A percentile compares a stretch with the other conserved stretches of the same genome.
Evolutionary conservation across 2,329 filamentous ascomycete genomes (phyloP).

Genomic region (Sporothrix luriei): DNA sequence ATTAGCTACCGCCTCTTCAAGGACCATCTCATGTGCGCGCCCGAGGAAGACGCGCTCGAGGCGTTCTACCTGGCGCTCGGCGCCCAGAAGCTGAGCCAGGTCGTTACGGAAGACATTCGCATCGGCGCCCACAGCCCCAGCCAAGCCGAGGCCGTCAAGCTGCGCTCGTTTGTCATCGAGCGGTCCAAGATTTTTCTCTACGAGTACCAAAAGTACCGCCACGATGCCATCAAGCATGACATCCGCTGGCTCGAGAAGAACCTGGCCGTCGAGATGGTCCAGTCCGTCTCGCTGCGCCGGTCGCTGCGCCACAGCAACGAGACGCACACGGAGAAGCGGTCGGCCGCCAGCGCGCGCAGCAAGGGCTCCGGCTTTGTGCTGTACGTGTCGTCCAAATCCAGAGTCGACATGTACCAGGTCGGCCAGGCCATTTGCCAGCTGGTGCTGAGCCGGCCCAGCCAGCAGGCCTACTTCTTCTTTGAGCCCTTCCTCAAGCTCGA

Average conservation of each 20-base stretch:
- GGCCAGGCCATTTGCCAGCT: conserved; percentile 83
- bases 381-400: conserved; percentile 71
- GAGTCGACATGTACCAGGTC: conserved; percentile 82
- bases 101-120: conserved; percentile 76
- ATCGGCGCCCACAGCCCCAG: conserved; percentile 69
- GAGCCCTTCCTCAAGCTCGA: conserved; percentile 89
- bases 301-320: conserved; percentile 70
- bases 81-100: conserved; percentile 70
- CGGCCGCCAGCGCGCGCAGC: conserved; percentile 64
- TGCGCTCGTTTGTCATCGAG: conserved; percentile 83
- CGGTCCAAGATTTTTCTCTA: conserved; percentile 87
- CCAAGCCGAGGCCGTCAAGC: conserved; percentile 54
- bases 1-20: conserved; percentile 89
- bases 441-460: conserved; percentile 77
- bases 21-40: conserved; percentile 78
- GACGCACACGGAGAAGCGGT: conserved; percentile 72
- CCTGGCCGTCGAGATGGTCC: conserved; percentile 74
- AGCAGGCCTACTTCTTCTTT: conserved; percentile 86
- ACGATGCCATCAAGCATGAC: conserved; percentile 81
- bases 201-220: conserved; percentile 68
- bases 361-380: conserved; percentile 60
- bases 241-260: conserved; percentile 88
- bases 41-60: conserved; percentile 85
- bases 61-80: conserved; percentile 82
- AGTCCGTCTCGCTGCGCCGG: conserved; percentile 73